Percentiles rank a stretch among this genome's conserved stretches.
Conservation (phyloP, 2,329 filamentous ascomycete species). For the Raffaelea deltoideospora region DNA sequence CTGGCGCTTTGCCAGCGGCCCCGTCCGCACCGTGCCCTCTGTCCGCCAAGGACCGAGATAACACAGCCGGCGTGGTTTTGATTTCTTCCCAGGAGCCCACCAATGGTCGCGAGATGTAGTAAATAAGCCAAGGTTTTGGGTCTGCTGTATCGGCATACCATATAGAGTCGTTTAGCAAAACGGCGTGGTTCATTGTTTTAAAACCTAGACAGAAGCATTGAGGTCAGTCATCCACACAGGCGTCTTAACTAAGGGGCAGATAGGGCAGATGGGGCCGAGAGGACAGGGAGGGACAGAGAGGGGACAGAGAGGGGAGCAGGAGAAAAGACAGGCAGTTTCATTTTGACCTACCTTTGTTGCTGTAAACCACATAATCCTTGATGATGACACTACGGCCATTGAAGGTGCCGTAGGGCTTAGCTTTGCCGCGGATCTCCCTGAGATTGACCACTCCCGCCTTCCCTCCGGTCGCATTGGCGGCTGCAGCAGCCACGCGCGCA, state of each 20-base stretch:
- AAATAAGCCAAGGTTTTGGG: conserved; percentile 85
- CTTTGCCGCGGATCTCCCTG: conserved; percentile 80
- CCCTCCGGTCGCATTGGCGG: conserved; percentile 30
- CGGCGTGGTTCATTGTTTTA: conserved; percentile 79
- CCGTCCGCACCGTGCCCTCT: too few relatives aligned
- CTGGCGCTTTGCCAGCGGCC: too few relatives aligned
- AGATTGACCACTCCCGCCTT: conserved; percentile 49
- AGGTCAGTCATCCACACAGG: neutral
- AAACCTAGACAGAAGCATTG: conserved; percentile 49
- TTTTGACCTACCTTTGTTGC: conserved; percentile 70
- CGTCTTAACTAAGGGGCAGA: too few relatives aligned
- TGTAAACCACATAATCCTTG: conserved; percentile 86
- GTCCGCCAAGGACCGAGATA: too few relatives aligned
- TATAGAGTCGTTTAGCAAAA: conserved; percentile 66
- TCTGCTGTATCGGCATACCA: conserved; percentile 87
- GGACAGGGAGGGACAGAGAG: too few relatives aligned
- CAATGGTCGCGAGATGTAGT: conserved; percentile 84
- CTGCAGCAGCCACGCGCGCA: conserved; percentile 26
- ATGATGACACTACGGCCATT: conserved; percentile 90
- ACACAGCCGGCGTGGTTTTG: conserved; percentile 51
- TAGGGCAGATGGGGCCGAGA: too few relatives aligned
- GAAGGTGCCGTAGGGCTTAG: conserved; percentile 82
- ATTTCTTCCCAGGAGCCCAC: conserved; percentile 70
- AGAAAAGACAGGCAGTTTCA: neutral
- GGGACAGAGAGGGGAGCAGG: too few relatives aligned